Evolutionary conservation across 495 filamentous ascomycete species (phyloP).

Genomic region (Chaetomium tenue): DNA sequence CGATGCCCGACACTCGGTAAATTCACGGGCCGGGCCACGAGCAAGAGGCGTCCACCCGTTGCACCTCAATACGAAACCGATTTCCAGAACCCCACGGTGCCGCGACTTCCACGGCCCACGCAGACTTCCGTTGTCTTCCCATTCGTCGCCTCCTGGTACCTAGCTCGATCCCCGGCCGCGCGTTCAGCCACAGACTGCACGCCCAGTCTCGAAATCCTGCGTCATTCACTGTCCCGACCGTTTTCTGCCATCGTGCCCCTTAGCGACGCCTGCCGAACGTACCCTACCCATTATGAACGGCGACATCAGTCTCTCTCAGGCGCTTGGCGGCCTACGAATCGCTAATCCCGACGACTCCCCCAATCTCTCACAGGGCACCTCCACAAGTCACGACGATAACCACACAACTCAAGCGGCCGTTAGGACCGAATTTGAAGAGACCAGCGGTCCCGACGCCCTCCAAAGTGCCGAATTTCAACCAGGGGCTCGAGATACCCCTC

Average conservation of each 20-base stretch:
- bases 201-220: slow-evolving; percentile 2
- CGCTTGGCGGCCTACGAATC: slow-evolving; percentile 91
- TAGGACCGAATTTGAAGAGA: slow-evolving; percentile 13
- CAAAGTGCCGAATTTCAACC: slow-evolving; percentile 18
- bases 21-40: slow-evolving; percentile 16
- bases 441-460: background rate
- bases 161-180: background rate
- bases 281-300: slow-evolving; percentile 65
- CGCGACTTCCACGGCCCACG: slow-evolving; percentile 1
- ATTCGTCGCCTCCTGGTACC: slow-evolving; percentile 20
- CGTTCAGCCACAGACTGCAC: slow-evolving; percentile 17
- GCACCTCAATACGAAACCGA: slow-evolving; percentile 17
- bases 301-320: slow-evolving; percentile 88
- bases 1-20: slow-evolving; percentile 25
- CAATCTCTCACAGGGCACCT: slow-evolving; percentile 49
- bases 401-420: slow-evolving; percentile 12
- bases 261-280: slow-evolving; percentile 19
- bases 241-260: slow-evolving; percentile 1
- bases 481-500: slow-evolving; percentile 26
- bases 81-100: slow-evolving; percentile 5
- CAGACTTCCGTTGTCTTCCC: slow-evolving; percentile 6
- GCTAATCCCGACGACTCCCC: slow-evolving; percentile 92
- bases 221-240: slow-evolving; percentile 12
- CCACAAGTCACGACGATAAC: slow-evolving; percentile 33
- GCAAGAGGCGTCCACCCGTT: slow-evolving; percentile 13